A percentile compares a stretch with the other conserved stretches of the same genome.
Conservation (phyloP, 176 grass and related monocot genomes). For the maize (Zea mays) region DNA sequence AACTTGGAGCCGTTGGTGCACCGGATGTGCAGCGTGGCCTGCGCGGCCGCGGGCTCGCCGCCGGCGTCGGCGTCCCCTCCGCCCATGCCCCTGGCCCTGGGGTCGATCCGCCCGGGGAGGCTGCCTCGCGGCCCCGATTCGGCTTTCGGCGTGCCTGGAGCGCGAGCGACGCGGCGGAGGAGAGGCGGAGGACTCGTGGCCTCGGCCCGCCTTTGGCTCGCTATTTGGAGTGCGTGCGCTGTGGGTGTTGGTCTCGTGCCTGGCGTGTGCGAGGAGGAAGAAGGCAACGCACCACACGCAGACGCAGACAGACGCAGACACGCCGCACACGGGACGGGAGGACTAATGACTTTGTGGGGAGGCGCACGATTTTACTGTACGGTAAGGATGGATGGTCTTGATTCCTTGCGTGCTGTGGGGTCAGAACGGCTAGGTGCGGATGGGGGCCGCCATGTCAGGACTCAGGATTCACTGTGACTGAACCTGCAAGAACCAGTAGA, state of each 20-base stretch:
- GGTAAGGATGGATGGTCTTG: conserved; percentile 34
- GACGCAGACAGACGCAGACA: neutral
- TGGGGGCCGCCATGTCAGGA: neutral
- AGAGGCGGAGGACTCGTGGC: conserved; percentile 9
- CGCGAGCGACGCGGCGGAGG: neutral
- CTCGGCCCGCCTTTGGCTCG: conserved; percentile 5
- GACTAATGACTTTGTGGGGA: neutral
- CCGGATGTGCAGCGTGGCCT: conserved; percentile 71
- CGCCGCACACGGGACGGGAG: neutral
- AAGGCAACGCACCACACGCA: neutral
- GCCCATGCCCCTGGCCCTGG: conserved; percentile 46
- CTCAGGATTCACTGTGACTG: neutral
- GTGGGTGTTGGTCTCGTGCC: neutral
- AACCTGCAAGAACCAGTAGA: neutral
- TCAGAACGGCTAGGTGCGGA: neutral
- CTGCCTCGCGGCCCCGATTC: conserved; percentile 28
- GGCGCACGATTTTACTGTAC: conserved; percentile 24
- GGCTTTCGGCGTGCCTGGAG: conserved; percentile 2
- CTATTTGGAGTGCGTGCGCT: conserved; percentile 32
- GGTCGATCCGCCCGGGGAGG: conserved; percentile 38
- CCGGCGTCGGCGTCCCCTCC: conserved; percentile 36
- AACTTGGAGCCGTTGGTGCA: conserved; percentile 78
- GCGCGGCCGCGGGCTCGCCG: conserved; percentile 29
- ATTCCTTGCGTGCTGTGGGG: conserved; percentile 44
- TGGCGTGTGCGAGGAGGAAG: conserved; percentile 31